Conservation (phyloP, 345 rosid genomes). For the Murraya paniculata region DNA sequence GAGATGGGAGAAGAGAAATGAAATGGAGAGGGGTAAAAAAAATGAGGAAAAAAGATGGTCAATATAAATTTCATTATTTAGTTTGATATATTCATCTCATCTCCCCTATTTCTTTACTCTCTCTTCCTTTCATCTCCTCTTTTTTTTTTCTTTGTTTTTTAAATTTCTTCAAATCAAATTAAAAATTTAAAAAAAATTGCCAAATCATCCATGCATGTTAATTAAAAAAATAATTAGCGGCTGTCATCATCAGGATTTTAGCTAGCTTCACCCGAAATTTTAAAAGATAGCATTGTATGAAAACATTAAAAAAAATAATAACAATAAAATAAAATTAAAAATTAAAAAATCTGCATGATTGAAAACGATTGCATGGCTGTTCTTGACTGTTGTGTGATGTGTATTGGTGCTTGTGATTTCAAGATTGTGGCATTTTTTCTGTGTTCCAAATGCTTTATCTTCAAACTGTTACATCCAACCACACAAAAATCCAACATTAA, state of each 20-base stretch:
- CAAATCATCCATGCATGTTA: background rate
- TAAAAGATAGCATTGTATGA: background rate
- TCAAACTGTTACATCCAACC: constrained; percentile 3
- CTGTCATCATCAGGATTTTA: background rate
- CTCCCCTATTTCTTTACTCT: too few relatives aligned
- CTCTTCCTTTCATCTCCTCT: too few relatives aligned
- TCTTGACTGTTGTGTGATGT: background rate
- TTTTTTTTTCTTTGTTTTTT: too few relatives aligned
- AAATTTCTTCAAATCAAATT: too few relatives aligned
- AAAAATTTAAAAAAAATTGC: too few relatives aligned
- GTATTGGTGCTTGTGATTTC: background rate
- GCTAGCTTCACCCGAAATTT: background rate
- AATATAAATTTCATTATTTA: too few relatives aligned
- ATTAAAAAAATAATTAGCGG: background rate
- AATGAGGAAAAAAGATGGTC: too few relatives aligned
- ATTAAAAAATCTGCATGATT: background rate
- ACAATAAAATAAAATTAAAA: too few relatives aligned
- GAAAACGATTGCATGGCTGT: background rate
- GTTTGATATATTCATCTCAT: too few relatives aligned
- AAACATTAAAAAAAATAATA: too few relatives aligned
- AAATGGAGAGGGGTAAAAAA: too few relatives aligned
- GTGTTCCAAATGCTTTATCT: constrained; percentile 21
- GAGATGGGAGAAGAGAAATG: too few relatives aligned
- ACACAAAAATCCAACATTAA: background rate
- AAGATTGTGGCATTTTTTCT: background rate